Evolutionary conservation across 768 basidiomycete genomes (phyloP).

Genomic region (Lactarius indigo): DNA sequence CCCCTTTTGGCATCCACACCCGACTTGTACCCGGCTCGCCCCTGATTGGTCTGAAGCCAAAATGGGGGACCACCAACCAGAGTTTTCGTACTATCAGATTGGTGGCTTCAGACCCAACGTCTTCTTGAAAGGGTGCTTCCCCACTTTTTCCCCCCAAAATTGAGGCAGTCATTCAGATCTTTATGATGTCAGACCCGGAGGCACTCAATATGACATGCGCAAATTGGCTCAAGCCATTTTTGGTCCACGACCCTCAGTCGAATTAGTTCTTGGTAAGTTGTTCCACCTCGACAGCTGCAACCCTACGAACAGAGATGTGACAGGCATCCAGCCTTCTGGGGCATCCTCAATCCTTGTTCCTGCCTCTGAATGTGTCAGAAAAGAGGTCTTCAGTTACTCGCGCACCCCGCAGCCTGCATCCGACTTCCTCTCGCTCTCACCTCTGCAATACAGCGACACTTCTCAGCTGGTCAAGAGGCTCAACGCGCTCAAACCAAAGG

Average conservation of each 20-base stretch:
- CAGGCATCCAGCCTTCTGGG: slow-evolving; percentile 23
- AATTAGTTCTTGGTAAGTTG: slow-evolving; percentile 23
- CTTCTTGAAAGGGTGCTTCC: slow-evolving; percentile 16
- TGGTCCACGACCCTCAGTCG: neutral
- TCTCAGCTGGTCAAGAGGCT: slow-evolving; percentile 19
- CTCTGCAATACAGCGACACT: slow-evolving; percentile 16
- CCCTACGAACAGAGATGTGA: neutral
- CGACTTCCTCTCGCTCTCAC: slow-evolving; percentile 24
- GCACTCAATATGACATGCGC: slow-evolving; percentile 6
- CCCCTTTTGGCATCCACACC: slow-evolving; percentile 2
- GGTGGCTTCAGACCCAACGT: slow-evolving; percentile 23
- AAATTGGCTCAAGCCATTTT: slow-evolving; percentile 18
- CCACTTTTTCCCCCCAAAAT: neutral
- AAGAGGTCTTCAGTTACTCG: slow-evolving; percentile 2
- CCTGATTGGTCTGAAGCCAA: neutral
- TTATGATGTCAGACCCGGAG: slow-evolving; percentile 7
- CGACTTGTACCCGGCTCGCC: neutral
- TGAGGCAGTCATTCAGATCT: neutral
- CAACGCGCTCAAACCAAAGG: slow-evolving; percentile 14
- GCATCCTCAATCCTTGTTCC: slow-evolving; percentile 23
- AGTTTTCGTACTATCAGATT: slow-evolving; percentile 23
- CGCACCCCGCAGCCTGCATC: slow-evolving; percentile 1
- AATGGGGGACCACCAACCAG: slow-evolving; percentile 14
- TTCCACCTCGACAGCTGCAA: neutral
- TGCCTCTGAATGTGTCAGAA: slow-evolving; percentile 7